Evolutionary conservation across 2,329 filamentous ascomycete genomes (phyloP).

Genomic region (Metarhizium robertsii): DNA sequence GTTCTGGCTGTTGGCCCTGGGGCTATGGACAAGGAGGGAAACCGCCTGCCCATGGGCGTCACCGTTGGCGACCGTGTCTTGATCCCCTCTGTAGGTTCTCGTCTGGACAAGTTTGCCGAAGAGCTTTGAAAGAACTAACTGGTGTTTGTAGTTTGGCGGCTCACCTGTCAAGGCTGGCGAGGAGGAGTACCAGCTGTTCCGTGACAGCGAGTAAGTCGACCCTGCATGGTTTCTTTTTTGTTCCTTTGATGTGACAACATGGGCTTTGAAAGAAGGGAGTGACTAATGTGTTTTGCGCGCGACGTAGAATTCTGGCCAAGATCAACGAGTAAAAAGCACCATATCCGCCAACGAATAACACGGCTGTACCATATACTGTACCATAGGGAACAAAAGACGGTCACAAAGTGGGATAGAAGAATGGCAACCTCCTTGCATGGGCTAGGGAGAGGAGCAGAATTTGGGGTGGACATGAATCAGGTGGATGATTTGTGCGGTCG

Average conservation of each 20-base stretch:
- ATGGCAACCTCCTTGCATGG: background rate
- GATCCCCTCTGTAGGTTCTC: slow-evolving; percentile 73
- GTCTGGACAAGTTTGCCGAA: background rate
- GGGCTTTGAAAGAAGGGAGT: background rate
- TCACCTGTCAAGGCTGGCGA: slow-evolving; percentile 95
- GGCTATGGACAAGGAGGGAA: slow-evolving; percentile 76
- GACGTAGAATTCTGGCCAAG: slow-evolving; percentile 84
- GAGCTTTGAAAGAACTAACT: background rate
- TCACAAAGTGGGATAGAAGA: slow-evolving; percentile 2
- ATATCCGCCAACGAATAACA: slow-evolving; percentile 13
- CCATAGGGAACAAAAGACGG: slow-evolving; percentile 15
- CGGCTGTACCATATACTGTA: slow-evolving; percentile 27
- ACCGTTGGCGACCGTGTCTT: slow-evolving; percentile 79
- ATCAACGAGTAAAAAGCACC: slow-evolving; percentile 70
- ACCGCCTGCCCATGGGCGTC: slow-evolving; percentile 79
- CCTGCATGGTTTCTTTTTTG: background rate
- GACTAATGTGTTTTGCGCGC: background rate
- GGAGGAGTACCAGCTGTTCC: slow-evolving; percentile 91
- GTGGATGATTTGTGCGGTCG: background rate
- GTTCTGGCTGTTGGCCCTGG: slow-evolving; percentile 93
- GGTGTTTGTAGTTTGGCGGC: slow-evolving; percentile 63
- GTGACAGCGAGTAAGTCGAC: slow-evolving; percentile 85
- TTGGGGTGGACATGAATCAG: background rate
- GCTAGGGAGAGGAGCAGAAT: background rate
- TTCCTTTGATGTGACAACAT: background rate